phyloP scores from a whole-genome alignment of 805 yeast genomes.

The Wickerhamiella sorbophila region DNA sequence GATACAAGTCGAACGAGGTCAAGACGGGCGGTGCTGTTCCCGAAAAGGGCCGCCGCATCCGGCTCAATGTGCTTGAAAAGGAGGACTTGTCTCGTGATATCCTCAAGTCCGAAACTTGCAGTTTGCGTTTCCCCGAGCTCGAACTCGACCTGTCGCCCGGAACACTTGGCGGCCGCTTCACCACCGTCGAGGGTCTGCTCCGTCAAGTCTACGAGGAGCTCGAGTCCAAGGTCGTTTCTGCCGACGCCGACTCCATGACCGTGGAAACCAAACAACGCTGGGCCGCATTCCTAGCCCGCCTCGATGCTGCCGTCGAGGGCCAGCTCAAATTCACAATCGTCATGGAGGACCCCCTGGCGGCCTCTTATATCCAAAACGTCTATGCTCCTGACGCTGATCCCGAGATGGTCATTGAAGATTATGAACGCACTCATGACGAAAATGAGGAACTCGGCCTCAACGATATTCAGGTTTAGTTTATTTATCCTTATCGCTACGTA shows the following conservation, averaged over 20 bases:
- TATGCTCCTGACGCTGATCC: constrained; percentile 98
- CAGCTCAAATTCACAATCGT: constrained; percentile 61
- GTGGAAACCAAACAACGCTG: constrained; percentile 63
- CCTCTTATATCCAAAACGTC: constrained; percentile 93
- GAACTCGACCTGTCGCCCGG: constrained; percentile 87
- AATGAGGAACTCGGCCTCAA: constrained; percentile 81
- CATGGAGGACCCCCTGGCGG: constrained; percentile 91
- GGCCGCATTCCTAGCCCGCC: constrained; percentile 58
- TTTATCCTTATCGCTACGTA: no score
- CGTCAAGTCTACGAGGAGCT: constrained; percentile 83
- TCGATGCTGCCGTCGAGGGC: constrained; percentile 72
- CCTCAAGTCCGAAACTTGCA: constrained; percentile 87
- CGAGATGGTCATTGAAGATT: constrained; percentile 81
- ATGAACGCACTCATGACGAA: constrained; percentile 75
- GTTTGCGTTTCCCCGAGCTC: constrained; percentile 72
- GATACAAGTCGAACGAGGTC: constrained; percentile 92
- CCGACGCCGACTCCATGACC: constrained; percentile 87
- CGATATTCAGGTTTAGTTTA: constrained; percentile 26
- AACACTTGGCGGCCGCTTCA: constrained; percentile 94
- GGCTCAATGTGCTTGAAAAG: constrained; percentile 66
- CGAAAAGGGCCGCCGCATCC: constrained; percentile 59
- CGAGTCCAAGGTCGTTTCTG: constrained; percentile 66
- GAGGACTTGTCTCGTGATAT: constrained; percentile 92
- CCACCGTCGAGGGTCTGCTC: constrained; percentile 88
- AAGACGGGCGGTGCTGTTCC: constrained; percentile 98